Percentiles rank a stretch among this genome's conserved stretches.
Evolutionary conservation across 306 rosid genomes (phyloP).

Genomic region (Fragaria nilgerrensis): DNA sequence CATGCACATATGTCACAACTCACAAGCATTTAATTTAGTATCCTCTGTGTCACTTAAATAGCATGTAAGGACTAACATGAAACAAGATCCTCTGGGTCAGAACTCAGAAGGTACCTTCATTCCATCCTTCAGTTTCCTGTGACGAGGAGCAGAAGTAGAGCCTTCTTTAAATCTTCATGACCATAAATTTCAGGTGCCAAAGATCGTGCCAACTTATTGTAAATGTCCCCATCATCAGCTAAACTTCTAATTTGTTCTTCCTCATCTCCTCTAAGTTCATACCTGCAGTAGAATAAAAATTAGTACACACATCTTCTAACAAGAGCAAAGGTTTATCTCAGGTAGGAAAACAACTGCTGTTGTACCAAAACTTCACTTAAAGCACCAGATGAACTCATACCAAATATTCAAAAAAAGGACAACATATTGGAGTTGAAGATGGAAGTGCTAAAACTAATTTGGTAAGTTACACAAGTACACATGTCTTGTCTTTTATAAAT

Average conservation of each 20-base stretch:
- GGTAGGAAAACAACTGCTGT: neutral
- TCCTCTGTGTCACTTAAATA: conserved; percentile 2
- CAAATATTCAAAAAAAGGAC: no score
- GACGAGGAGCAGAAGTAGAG: conserved; percentile 92
- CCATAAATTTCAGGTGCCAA: conserved; percentile 98
- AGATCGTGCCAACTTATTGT: conserved; percentile 76
- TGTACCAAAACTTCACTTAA: neutral
- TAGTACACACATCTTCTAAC: conserved; percentile 12
- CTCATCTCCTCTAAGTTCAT: conserved; percentile 84
- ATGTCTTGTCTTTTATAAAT: no score
- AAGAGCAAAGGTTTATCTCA: conserved; percentile 15
- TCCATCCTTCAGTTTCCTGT: conserved; percentile 85
- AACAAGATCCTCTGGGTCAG: conserved; percentile 7
- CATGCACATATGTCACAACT: neutral
- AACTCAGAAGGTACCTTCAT: conserved; percentile 62
- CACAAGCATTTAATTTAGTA: conserved; percentile 1
- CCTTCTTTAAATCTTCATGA: conserved; percentile 92
- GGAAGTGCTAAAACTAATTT: no score
- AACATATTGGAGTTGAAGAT: no score
- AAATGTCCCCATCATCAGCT: conserved; percentile 91
- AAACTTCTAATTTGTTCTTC: conserved; percentile 68
- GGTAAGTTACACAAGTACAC: no score
- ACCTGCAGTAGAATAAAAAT: conserved; percentile 44
- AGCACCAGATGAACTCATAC: no score
- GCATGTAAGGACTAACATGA: conserved; percentile 11